phyloP scores from a whole-genome alignment of 2,329 filamentous ascomycete species.

The Pyrenochaeta sp. region DNA sequence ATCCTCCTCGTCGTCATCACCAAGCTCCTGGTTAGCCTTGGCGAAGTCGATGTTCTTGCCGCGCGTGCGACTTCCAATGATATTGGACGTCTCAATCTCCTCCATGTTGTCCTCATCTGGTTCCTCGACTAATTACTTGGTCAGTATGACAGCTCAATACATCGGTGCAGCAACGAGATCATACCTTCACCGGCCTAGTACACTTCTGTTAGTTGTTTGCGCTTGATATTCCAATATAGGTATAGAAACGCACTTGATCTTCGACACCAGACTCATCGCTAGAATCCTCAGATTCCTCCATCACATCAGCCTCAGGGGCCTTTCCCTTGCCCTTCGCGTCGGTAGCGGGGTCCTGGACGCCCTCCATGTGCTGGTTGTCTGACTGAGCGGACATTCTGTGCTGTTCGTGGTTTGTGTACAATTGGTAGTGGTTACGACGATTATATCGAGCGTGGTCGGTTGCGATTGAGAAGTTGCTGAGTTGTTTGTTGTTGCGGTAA shows the following conservation, averaged over 20 bases:
- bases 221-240: background rate
- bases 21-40: conserved; percentile 83
- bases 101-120: conserved; percentile 85
- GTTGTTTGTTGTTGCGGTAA: conserved; percentile 32
- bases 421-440: conserved; percentile 6
- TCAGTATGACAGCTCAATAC: conserved; percentile 24
- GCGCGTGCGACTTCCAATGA: conserved; percentile 84
- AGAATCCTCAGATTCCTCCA: conserved; percentile 76
- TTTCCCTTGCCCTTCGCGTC: conserved; percentile 89
- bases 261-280: conserved; percentile 74
- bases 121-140: conserved; percentile 58
- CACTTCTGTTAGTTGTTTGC: conserved; percentile 37
- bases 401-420: conserved; percentile 4
- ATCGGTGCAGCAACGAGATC: conserved; percentile 14
- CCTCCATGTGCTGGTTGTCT: conserved; percentile 49
- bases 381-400: conserved; percentile 44
- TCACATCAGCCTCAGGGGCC: conserved; percentile 67
- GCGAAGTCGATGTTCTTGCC: conserved; percentile 93
- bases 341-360: conserved; percentile 53
- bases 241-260: conserved; percentile 59
- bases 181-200: conserved; percentile 48
- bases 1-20: conserved; percentile 77
- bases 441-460: background rate
- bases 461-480: conserved; percentile 22
- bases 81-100: conserved; percentile 90